Evolutionary conservation across 129 eudicot species (phyloP).

Genomic region (Solidago caesia): DNA sequence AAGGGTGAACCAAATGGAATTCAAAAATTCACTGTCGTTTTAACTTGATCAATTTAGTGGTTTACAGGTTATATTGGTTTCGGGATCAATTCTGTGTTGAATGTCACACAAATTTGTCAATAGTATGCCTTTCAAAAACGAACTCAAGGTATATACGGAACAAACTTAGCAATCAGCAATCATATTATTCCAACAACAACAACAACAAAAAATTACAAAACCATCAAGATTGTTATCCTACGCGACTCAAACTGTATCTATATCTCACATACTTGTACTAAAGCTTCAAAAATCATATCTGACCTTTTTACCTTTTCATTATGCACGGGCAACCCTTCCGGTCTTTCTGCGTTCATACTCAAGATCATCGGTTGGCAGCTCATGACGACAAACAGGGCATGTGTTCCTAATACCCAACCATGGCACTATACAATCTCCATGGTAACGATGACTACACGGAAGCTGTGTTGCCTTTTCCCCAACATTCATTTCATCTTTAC

Average conservation of each 20-base stretch:
- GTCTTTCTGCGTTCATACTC: slow-evolving; percentile 56
- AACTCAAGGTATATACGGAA: background rate
- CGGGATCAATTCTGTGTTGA: too few relatives aligned
- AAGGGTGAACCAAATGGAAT: too few relatives aligned
- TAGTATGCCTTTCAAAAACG: background rate
- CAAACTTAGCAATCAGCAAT: slow-evolving; percentile 19
- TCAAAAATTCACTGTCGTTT: too few relatives aligned
- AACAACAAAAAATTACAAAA: slow-evolving; percentile 25
- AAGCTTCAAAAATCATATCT: slow-evolving; percentile 22
- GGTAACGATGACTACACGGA: slow-evolving; percentile 66
- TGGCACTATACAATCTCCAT: slow-evolving; percentile 69
- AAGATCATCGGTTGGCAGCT: slow-evolving; percentile 69
- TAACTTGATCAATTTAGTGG: too few relatives aligned
- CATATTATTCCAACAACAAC: slow-evolving; percentile 28
- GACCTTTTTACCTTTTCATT: slow-evolving; percentile 18
- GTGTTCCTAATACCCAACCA: slow-evolving; percentile 75
- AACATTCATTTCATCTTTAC: slow-evolving; percentile 58
- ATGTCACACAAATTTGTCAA: too few relatives aligned
- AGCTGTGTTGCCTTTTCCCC: slow-evolving; percentile 55
- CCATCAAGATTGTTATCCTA: slow-evolving; percentile 28
- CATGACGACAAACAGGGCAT: slow-evolving; percentile 74
- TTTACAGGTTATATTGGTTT: too few relatives aligned
- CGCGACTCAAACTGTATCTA: slow-evolving; percentile 34
- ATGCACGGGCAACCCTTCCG: slow-evolving; percentile 31
- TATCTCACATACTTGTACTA: slow-evolving; percentile 25